A percentile compares a stretch with the other conserved stretches of the same genome.
Evolutionary conservation across 2,329 filamentous ascomycete genomes (phyloP).

Genomic region (Claviceps citrina): DNA sequence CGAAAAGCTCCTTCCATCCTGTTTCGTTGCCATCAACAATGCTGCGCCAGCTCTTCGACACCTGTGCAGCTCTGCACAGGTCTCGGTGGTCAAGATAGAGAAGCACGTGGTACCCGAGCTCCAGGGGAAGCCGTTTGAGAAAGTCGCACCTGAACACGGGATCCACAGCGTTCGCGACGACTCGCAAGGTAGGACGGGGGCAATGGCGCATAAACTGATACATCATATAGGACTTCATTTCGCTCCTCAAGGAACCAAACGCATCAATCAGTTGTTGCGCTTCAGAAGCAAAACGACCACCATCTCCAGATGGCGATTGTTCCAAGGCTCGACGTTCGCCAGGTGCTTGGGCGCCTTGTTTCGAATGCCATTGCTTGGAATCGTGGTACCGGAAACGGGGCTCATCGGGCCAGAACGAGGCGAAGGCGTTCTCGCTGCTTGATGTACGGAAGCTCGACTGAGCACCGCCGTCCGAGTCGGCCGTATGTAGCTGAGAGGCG

Average conservation of each 20-base stretch:
- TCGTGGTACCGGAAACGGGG: conserved; percentile 23
- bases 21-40: conserved; percentile 87
- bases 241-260: conserved; percentile 79
- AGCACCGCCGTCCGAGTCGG: conserved; percentile 29
- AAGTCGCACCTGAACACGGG: conserved; percentile 93
- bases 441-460: conserved; percentile 19
- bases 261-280: conserved; percentile 75
- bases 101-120: conserved; percentile 76
- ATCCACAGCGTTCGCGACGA: conserved; percentile 82
- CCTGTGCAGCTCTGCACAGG: conserved; percentile 78
- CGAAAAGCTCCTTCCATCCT: conserved; percentile 87
- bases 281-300: conserved; percentile 43
- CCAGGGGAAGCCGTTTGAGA: conserved; percentile 63
- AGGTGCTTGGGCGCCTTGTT: conserved; percentile 1
- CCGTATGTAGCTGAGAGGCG: conserved; percentile 40
- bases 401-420: conserved; percentile 23
- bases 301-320: background rate
- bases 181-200: conserved; percentile 71
- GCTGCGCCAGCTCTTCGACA: conserved; percentile 85
- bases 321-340: conserved; percentile 10
- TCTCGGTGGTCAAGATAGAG: conserved; percentile 74
- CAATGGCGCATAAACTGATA: conserved; percentile 86
- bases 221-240: conserved; percentile 92
- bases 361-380: conserved; percentile 10
- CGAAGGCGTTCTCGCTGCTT: conserved; percentile 12